These are phyloP conservation scores for Erigeron canadensis DNA, from an alignment of 129 eudicot genomes.

Conservation along the genomic window DNA sequence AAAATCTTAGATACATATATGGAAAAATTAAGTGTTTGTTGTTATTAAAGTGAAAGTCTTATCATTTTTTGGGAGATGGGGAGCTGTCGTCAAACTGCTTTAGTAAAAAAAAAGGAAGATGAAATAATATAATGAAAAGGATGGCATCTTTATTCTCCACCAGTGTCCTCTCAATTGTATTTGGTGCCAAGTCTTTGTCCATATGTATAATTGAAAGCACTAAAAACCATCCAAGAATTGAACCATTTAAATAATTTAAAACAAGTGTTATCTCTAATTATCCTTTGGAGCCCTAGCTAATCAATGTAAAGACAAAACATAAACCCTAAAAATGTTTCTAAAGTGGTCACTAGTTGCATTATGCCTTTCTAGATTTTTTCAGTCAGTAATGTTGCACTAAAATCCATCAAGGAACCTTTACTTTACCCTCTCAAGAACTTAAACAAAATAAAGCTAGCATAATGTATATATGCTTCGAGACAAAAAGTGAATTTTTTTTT, in stretches of 20 bases:
- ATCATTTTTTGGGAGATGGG: constrained; percentile 16
- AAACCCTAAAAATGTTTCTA: constrained; percentile 37
- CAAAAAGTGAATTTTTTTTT: too few species aligned
- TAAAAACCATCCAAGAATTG: constrained; percentile 31
- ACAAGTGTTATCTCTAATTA: constrained; percentile 5
- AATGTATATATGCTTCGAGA: constrained; percentile 16
- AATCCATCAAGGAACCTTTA: constrained; percentile 25
- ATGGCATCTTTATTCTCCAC: constrained; percentile 64
- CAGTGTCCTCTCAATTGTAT: constrained; percentile 53
- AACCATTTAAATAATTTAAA: constrained; percentile 7
- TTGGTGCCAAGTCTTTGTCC: constrained; percentile 70
- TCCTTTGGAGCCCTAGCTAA: constrained; percentile 29
- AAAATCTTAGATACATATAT: too few species aligned
- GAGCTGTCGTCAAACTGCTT: constrained; percentile 29
- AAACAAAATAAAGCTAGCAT: not conserved
- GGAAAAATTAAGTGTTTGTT: constrained; percentile 16
- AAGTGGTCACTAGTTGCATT: constrained; percentile 35
- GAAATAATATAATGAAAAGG: constrained; percentile 23
- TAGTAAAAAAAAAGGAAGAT: constrained; percentile 18
- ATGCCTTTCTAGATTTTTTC: constrained; percentile 31
- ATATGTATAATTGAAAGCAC: constrained; percentile 69
- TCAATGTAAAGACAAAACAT: constrained; percentile 26
- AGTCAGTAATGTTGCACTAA: constrained; percentile 22
- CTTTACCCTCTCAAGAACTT: not conserved
- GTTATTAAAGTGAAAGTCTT: constrained; percentile 16